These are phyloP conservation scores for Nicotiana sylvestris DNA, from an alignment of 257 asterid species.

Conservation along the genomic window DNA sequence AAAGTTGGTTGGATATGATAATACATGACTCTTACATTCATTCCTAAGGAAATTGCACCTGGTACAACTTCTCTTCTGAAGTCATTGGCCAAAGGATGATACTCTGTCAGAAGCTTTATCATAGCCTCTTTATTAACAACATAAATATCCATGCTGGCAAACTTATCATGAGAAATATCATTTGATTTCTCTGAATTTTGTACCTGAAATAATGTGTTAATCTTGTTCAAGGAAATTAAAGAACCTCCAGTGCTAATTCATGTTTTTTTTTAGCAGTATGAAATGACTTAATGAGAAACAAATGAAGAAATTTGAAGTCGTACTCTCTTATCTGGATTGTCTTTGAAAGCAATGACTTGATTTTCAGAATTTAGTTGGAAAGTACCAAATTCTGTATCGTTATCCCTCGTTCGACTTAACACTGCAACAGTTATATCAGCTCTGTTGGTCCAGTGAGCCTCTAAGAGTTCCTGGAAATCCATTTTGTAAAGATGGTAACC, in stretches of 20 bases:
- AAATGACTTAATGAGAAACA: background rate
- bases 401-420: conserved; percentile 19
- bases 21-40: conserved; percentile 48
- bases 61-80: conserved; percentile 62
- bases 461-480: conserved; percentile 69
- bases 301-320: background rate
- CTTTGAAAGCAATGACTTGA: conserved; percentile 45
- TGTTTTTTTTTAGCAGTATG: background rate
- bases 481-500: conserved; percentile 86
- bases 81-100: conserved; percentile 64
- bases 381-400: conserved; percentile 47
- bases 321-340: conserved; percentile 18
- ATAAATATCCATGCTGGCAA: conserved; percentile 76
- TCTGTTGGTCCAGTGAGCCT: conserved; percentile 36
- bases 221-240: background rate
- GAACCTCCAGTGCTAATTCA: background rate
- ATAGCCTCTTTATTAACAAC: conserved; percentile 59
- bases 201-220: conserved; percentile 30
- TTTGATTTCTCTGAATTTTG: conserved; percentile 6
- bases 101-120: conserved; percentile 57
- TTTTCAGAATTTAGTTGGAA: conserved; percentile 37
- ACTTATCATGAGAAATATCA: conserved; percentile 7
- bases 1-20: background rate
- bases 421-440: conserved; percentile 64
- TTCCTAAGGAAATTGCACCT: conserved; percentile 71